Evolutionary conservation across 306 rosid species (phyloP), one percentile per base, ranked within the genome.

Genomic region (Dryas octopetala): DNA sequence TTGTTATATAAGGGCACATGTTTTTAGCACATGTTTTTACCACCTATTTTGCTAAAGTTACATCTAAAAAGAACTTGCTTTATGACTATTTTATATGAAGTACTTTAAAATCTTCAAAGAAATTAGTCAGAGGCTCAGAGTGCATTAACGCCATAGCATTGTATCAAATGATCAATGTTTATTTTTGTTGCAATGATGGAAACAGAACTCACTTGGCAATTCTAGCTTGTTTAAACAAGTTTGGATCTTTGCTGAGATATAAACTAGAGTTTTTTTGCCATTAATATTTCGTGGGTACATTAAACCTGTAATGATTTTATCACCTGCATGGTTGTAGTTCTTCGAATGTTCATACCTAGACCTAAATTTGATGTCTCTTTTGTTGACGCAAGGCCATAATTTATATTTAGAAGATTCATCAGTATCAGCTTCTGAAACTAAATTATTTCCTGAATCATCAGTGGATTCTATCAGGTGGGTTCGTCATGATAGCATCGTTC

Each of bases 391-490:
- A 12, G 32, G 6, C 70, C 13, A 2, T 71, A 32, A 54, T 77
- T 53, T 53, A n/a, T 57, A 70, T 26, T 54, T 26, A 48, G 45
- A 28, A 49, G 76, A 65, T 62, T 47, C 26, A 74, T 75, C 74
- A 57, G 11, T 54, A 43, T 64, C 32, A 57, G 46, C 26, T 63
- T 81, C 77, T 83, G 74, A 70, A 74, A 71, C 76, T 83, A 49
- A 78, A 72, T 77, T 82, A 45, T 81, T 82, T 76, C 59, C 71
- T 67, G 51, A 70, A 80, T 74, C 61, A 75, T 84, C 92, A 91
- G 98, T 95, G 83, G 98, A 95, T 88, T 87, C 89, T 70, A 83
- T 95, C 79, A 89, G 83, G 89, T 95, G 98, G 82, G 80, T 95
- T 78, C 96, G 96, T 66, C 76, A 87, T 55, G 91, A 95, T 85